Conservation (phyloP, 2,329 filamentous ascomycete genomes). For the Lecanicillium sp. region DNA sequence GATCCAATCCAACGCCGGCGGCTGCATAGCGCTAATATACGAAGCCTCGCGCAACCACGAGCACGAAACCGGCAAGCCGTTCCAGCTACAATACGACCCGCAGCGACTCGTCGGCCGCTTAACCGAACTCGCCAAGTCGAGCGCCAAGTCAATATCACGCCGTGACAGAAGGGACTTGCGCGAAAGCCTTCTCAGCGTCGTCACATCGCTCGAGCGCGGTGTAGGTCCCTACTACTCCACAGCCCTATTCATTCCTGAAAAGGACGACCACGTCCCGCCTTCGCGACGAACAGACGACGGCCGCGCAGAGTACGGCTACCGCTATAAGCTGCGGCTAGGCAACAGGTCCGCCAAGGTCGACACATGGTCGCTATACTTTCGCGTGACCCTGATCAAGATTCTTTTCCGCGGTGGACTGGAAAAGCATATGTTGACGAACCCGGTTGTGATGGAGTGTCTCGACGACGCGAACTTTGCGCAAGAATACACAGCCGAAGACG, state of each 20-base stretch:
- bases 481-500: constrained; percentile 7
- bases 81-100: constrained; percentile 42
- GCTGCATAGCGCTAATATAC: constrained; percentile 75
- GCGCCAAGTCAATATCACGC: constrained; percentile 41
- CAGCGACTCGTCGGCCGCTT: constrained; percentile 39
- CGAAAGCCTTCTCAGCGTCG: constrained; percentile 39
- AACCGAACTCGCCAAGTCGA: constrained; percentile 36
- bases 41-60: constrained; percentile 54
- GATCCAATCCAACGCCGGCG: constrained; percentile 70
- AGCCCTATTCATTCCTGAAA: constrained; percentile 29
- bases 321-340: constrained; percentile 40
- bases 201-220: constrained; percentile 45
- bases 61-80: constrained; percentile 38
- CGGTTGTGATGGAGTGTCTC: constrained; percentile 28
- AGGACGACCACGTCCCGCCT: constrained; percentile 33
- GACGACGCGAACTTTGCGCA: constrained; percentile 25
- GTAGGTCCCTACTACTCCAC: constrained; percentile 48
- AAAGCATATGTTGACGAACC: constrained; percentile 28
- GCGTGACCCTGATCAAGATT: constrained; percentile 38
- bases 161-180: constrained; percentile 39
- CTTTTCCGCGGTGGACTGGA: constrained; percentile 38
- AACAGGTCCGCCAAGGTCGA: constrained; percentile 37
- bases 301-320: constrained; percentile 42
- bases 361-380: constrained; percentile 41
- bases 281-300: constrained; percentile 32